phyloP scores from a whole-genome alignment of 1,284 basidiomycete species.

The Porogramme epimiltina region DNA sequence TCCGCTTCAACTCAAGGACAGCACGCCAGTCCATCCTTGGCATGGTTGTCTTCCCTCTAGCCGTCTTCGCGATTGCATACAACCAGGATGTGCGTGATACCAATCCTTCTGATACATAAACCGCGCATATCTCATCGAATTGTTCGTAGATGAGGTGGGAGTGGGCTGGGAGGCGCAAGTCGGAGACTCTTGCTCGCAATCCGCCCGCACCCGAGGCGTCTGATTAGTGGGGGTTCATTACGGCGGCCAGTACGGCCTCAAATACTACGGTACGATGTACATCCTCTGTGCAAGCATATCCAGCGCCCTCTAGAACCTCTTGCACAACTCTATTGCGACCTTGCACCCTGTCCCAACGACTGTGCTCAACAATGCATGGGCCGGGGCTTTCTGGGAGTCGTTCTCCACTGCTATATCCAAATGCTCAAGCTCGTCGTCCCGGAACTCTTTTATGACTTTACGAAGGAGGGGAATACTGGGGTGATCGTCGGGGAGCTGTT shows the following conservation, averaged over 20 bases:
- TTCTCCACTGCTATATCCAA: slow-evolving; percentile 91
- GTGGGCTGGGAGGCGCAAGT: slow-evolving; percentile 40
- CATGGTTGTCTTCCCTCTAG: slow-evolving; percentile 47
- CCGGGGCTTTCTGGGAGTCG: slow-evolving; percentile 89
- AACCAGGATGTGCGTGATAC: slow-evolving; percentile 36
- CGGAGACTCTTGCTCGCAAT: slow-evolving; percentile 33
- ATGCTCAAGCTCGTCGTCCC: slow-evolving; percentile 95
- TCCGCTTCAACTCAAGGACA: slow-evolving; percentile 72
- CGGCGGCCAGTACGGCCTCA: neutral
- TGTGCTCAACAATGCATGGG: slow-evolving; percentile 87
- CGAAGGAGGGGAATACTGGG: slow-evolving; percentile 80
- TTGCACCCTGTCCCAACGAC: slow-evolving; percentile 87
- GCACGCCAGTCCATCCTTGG: slow-evolving; percentile 54
- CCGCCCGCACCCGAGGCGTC: slow-evolving; percentile 18
- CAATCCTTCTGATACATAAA: neutral
- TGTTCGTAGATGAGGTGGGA: slow-evolving; percentile 35
- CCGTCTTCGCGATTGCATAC: slow-evolving; percentile 40
- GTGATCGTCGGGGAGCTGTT: slow-evolving; percentile 62
- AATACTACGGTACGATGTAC: slow-evolving; percentile 15
- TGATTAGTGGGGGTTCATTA: slow-evolving; percentile 13
- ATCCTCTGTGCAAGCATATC: neutral
- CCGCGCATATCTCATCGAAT: neutral
- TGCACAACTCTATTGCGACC: slow-evolving; percentile 88
- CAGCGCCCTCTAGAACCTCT: slow-evolving; percentile 56
- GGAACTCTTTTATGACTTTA: slow-evolving; percentile 81